phyloP scores from a whole-genome alignment of 768 basidiomycete genomes.

The Vararia minispora region DNA sequence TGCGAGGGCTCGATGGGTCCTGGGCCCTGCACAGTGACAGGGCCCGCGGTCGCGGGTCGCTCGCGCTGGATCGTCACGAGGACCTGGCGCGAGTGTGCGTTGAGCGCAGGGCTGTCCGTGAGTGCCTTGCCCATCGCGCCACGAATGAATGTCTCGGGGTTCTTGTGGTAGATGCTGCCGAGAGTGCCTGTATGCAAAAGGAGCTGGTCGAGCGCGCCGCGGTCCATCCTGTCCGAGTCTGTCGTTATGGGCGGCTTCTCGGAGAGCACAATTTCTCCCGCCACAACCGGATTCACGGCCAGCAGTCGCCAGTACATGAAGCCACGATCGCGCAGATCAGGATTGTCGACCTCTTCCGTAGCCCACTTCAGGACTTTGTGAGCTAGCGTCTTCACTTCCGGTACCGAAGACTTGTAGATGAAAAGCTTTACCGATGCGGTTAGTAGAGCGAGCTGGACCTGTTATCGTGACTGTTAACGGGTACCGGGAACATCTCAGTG shows the following conservation, averaged over 20 bases:
- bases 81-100: slow-evolving; percentile 64
- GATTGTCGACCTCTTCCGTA: slow-evolving; percentile 97
- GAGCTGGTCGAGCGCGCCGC: slow-evolving; percentile 90
- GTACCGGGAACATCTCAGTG: not conserved
- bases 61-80: slow-evolving; percentile 51
- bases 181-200: slow-evolving; percentile 88
- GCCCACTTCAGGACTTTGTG: slow-evolving; percentile 95
- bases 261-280: slow-evolving; percentile 81
- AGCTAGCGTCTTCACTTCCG: slow-evolving; percentile 79
- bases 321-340: slow-evolving; percentile 91
- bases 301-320: slow-evolving; percentile 99
- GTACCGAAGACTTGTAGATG: slow-evolving; percentile 76
- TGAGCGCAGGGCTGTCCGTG: slow-evolving; percentile 81
- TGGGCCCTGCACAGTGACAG: slow-evolving; percentile 48
- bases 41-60: slow-evolving; percentile 27
- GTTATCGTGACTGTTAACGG: slow-evolving; percentile 1
- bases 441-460: slow-evolving; percentile 93
- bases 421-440: slow-evolving; percentile 96
- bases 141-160: slow-evolving; percentile 95
- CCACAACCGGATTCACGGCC: slow-evolving; percentile 82
- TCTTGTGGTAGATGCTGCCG: slow-evolving; percentile 96
- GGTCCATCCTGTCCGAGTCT: slow-evolving; percentile 95
- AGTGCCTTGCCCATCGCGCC: slow-evolving; percentile 77
- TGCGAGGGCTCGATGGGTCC: slow-evolving; percentile 42
- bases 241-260: slow-evolving; percentile 97